Conservation (phyloP, 805 yeast genomes). For the Cephaloascus albidus region DNA sequence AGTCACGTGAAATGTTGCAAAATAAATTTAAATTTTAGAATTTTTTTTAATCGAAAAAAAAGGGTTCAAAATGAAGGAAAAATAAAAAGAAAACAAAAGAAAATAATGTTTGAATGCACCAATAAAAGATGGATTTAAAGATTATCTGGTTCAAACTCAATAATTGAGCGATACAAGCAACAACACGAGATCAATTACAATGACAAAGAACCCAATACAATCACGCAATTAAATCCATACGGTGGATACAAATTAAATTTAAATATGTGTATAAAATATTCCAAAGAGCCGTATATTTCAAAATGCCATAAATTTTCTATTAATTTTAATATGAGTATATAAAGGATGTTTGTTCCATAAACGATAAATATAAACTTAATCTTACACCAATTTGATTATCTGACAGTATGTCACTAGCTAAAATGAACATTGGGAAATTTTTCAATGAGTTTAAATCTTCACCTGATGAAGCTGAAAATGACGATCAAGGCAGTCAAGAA, state of each 20-base stretch:
- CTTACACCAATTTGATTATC: too few species aligned
- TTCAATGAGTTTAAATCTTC: neutral
- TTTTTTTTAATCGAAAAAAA: neutral
- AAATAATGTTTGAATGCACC: neutral
- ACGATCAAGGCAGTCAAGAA: slow-evolving; percentile 3
- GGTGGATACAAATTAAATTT: neutral
- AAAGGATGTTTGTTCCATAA: too few species aligned
- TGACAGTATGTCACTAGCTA: too few species aligned
- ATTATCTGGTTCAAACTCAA: too few species aligned
- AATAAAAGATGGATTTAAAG: neutral
- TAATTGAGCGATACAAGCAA: neutral
- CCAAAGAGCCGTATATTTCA: neutral
- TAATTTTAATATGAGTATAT: too few species aligned
- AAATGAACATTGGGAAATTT: too few species aligned
- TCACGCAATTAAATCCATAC: neutral
- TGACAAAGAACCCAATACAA: neutral
- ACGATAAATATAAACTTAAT: too few species aligned
- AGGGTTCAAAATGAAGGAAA: neutral
- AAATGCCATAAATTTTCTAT: neutral
- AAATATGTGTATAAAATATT: neutral
- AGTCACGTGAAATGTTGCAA: neutral
- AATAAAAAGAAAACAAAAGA: neutral
- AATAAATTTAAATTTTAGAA: too few species aligned
- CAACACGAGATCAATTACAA: neutral
- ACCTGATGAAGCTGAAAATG: neutral